phyloP scores from a whole-genome alignment of 495 filamentous ascomycete genomes.

The Aeminium ludgeri region DNA sequence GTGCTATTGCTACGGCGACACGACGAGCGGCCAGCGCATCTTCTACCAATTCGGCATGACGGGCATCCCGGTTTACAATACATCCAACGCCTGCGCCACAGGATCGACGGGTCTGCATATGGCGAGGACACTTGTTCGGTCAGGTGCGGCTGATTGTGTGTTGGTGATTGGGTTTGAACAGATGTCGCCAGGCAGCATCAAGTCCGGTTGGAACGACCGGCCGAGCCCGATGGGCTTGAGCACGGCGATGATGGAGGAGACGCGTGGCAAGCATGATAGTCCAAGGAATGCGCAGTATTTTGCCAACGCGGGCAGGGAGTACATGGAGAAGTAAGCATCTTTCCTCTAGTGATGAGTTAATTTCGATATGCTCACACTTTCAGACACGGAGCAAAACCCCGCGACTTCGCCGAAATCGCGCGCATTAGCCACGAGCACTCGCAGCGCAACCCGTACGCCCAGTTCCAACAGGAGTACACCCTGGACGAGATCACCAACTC shows the following conservation, averaged over 20 bases:
- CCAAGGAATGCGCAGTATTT: slow-evolving; percentile 87
- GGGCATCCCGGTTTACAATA: slow-evolving; percentile 80
- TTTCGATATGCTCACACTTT: not conserved
- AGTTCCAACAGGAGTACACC: slow-evolving; percentile 85
- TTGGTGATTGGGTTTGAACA: slow-evolving; percentile 96
- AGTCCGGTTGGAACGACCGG: slow-evolving; percentile 64
- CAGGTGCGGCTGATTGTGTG: slow-evolving; percentile 69
- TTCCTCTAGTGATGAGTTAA: not conserved
- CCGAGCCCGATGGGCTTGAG: slow-evolving; percentile 56
- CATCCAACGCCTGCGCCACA: slow-evolving; percentile 97
- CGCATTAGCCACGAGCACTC: slow-evolving; percentile 86
- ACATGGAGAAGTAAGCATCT: slow-evolving; percentile 67
- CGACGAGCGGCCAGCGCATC: slow-evolving; percentile 85
- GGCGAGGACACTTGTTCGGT: slow-evolving; percentile 61
- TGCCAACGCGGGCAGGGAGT: slow-evolving; percentile 84
- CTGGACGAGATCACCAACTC: slow-evolving; percentile 66
- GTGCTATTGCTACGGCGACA: slow-evolving; percentile 91
- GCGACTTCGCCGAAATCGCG: slow-evolving; percentile 90
- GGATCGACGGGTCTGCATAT: slow-evolving; percentile 77
- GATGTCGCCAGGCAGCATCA: slow-evolving; percentile 78
- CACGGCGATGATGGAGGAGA: slow-evolving; percentile 62
- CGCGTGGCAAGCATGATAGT: slow-evolving; percentile 59
- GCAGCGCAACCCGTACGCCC: slow-evolving; percentile 85
- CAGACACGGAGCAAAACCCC: slow-evolving; percentile 53
- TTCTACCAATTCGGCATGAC: slow-evolving; percentile 99